Conservation (phyloP, 2,329 filamentous ascomycete species). For the Xylaria hypoxylon region DNA sequence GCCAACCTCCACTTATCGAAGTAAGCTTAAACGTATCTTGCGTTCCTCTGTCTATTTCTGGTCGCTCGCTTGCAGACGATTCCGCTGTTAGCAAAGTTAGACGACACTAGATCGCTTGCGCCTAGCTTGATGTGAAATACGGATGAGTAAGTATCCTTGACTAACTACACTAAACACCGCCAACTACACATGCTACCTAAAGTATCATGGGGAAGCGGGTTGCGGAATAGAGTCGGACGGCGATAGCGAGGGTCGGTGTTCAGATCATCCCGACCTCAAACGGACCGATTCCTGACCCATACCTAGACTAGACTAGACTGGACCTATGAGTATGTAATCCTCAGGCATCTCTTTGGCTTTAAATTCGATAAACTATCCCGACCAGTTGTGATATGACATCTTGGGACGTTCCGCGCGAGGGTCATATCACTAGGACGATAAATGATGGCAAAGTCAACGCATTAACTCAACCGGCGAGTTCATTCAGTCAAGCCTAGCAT, state of each 20-base stretch:
- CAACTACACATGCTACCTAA: conserved; percentile 7
- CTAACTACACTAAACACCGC: not conserved
- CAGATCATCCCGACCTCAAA: not conserved
- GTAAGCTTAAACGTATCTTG: conserved; percentile 37
- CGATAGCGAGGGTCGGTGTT: not conserved
- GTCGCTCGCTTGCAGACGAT: conserved; percentile 15
- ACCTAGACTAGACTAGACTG: too few species aligned
- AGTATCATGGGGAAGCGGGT: too few species aligned
- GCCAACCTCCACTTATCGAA: conserved; percentile 23
- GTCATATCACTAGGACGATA: not conserved
- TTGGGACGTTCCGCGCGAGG: not conserved
- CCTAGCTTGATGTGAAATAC: conserved; percentile 9
- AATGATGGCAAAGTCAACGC: not conserved
- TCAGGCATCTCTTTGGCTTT: not conserved
- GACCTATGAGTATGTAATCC: not conserved
- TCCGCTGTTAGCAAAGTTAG: conserved; percentile 7
- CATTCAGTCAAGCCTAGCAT: not conserved
- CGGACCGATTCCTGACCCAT: not conserved
- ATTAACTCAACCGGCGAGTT: not conserved
- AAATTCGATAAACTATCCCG: not conserved
- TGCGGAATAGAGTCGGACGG: too few species aligned
- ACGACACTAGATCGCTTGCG: not conserved
- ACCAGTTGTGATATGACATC: not conserved
- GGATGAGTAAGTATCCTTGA: not conserved
- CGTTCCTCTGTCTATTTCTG: conserved; percentile 34